phyloP scores from a whole-genome alignment of 306 rosid genomes.

The Nissolia schottii region DNA sequence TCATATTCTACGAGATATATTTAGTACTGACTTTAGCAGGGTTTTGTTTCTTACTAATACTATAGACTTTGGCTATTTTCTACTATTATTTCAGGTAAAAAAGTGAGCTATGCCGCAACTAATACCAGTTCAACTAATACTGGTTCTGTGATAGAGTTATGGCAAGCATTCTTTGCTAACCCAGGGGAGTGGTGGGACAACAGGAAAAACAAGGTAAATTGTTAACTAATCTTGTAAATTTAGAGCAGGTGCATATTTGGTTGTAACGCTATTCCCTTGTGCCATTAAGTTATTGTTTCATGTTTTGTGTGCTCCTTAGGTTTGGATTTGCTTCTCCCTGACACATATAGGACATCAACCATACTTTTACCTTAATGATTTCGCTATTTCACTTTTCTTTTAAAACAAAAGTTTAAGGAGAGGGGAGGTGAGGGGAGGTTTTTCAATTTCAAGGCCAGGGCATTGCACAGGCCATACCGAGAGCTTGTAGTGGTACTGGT shows the following conservation, averaged over 20 bases:
- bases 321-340: slow-evolving; percentile 5
- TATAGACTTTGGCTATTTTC: background rate
- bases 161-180: slow-evolving; percentile 67
- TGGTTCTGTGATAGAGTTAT: slow-evolving; percentile 60
- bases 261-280: background rate
- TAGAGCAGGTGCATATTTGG: background rate
- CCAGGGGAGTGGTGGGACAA: slow-evolving; percentile 59
- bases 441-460: background rate
- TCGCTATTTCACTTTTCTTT: background rate
- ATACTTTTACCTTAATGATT: slow-evolving; percentile 20
- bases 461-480: background rate
- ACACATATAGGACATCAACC: background rate
- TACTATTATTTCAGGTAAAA: slow-evolving; percentile 47
- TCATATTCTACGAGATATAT: slow-evolving; percentile 4
- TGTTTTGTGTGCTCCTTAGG: background rate
- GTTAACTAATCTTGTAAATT: background rate
- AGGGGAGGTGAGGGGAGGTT: slow-evolving; percentile 12
- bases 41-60: slow-evolving; percentile 3
- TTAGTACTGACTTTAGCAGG: background rate
- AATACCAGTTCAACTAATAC: slow-evolving; percentile 43
- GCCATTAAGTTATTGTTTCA: background rate
- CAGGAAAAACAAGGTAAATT: slow-evolving; percentile 35
- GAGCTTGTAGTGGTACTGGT: background rate
- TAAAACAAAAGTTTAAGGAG: background rate
- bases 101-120: slow-evolving; percentile 33